phyloP scores from a whole-genome alignment of 2,329 filamentous ascomycete genomes.

The Metarhizium rileyi region DNA sequence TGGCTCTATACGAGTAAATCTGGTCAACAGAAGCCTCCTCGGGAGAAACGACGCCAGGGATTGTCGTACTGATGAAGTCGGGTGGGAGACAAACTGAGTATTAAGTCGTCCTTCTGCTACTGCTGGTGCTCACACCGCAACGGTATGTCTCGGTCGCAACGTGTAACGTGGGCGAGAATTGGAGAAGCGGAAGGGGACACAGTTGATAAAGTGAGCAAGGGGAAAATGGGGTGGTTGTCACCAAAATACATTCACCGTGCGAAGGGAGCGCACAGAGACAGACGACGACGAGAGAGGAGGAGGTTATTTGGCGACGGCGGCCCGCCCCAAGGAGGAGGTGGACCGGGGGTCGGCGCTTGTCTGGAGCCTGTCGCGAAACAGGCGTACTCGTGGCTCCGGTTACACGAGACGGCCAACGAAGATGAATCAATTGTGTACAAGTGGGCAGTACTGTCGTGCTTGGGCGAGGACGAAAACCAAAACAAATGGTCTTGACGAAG shows the following conservation, averaged over 20 bases:
- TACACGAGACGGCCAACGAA: slow-evolving; percentile 1
- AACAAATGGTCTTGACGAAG: neutral
- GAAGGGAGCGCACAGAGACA: neutral
- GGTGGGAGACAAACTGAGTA: neutral
- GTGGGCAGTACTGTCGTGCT: neutral
- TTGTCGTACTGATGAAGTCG: neutral
- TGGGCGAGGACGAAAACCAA: neutral
- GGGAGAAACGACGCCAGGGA: too few species aligned
- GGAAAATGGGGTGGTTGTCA: slow-evolving; percentile 3
- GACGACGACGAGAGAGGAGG: slow-evolving; percentile 3
- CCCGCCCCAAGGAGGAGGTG: slow-evolving; percentile 4
- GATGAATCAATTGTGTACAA: neutral
- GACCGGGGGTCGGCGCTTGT: slow-evolving; percentile 9
- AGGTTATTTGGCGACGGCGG: slow-evolving; percentile 1
- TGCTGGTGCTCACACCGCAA: slow-evolving; percentile 4
- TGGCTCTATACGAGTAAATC: neutral
- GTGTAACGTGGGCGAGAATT: slow-evolving; percentile 9
- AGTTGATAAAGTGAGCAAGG: slow-evolving; percentile 12
- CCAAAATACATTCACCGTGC: slow-evolving; percentile 1
- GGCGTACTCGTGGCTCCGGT: slow-evolving; percentile 5
- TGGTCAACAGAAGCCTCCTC: neutral
- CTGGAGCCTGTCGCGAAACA: slow-evolving; percentile 1
- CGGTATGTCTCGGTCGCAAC: slow-evolving; percentile 22
- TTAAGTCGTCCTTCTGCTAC: neutral
- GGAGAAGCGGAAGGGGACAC: slow-evolving; percentile 4